Evolutionary conservation across 768 basidiomycete genomes (phyloP).

Genomic region (Mycena vulgaris): DNA sequence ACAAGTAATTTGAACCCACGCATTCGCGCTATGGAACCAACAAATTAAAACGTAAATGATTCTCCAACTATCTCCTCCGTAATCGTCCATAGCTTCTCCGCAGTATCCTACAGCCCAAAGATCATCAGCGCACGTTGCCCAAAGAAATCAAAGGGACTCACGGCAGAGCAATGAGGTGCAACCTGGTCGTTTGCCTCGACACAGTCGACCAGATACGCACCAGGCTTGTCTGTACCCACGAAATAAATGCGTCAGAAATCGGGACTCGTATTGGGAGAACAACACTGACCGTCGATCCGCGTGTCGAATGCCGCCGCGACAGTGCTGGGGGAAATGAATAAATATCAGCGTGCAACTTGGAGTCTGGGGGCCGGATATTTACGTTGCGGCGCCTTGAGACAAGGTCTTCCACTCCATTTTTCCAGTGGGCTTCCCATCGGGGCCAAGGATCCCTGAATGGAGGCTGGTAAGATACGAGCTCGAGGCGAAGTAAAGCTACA

Average conservation of each 20-base stretch:
- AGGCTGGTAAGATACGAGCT: too few species aligned
- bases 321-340: conserved; percentile 3
- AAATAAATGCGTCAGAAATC: not conserved
- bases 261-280: too few species aligned
- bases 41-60: not conserved
- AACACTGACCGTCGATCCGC: conserved; percentile 17
- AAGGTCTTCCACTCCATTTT: conserved; percentile 14
- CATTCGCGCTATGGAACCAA: too few species aligned
- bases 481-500: not conserved
- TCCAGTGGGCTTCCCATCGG: conserved; percentile 10
- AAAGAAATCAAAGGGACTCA: not conserved
- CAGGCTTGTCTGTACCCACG: not conserved
- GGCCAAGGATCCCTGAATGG: not conserved
- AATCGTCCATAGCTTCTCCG: conserved; percentile 9
- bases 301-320: conserved; percentile 34
- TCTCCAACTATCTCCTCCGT: conserved; percentile 14
- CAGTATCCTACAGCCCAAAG: not conserved
- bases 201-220: not conserved
- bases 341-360: not conserved
- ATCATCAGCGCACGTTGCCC: not conserved
- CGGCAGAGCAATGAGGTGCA: not conserved
- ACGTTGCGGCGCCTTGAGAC: conserved; percentile 35
- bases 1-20: too few species aligned
- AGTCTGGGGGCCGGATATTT: not conserved
- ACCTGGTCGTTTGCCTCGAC: not conserved